Base-by-base conservation (phyloP, 1,139 yeast species). In the Pichia inconspicua region DNA sequence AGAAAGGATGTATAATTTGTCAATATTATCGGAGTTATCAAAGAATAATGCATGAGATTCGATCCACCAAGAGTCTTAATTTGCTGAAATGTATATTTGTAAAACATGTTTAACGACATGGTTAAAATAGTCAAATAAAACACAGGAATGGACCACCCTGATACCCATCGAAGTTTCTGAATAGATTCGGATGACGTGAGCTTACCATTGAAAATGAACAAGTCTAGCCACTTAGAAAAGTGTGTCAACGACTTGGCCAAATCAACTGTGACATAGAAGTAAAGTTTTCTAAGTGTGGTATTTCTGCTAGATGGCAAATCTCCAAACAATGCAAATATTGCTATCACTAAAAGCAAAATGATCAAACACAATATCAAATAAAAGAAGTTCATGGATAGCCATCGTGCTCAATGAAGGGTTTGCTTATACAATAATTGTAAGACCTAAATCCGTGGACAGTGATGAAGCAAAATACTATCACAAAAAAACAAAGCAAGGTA, bases 121-220 rank as follows among this genome's bases (percentile, higher is more conserved):
- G 73, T 58, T 42, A 81, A 66, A 5, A 79, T 66, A 1, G 55
- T 54, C 2, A 69, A 43, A 55, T 82, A 80, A 40, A 78, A 74
- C 1, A 64, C 25, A 0, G 87, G 88, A 14, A 79, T 75, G 4
- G 68, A 40, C 75, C 75, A 71, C 30, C 69, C 68, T n/a, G 41
- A 42, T 1, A 52, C 1, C 54, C 54, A 49, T 19, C 28, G 8
- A 2, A 47, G 11, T 30, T n/a, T 46, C 9, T 25, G 42, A 35
- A 22, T 45, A 28, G 41, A 57, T 41, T 14, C 39, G 4, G 39
- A 55, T 25, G 54, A 52, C 7, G 44, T 43, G 7, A 53, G 31
- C 14, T 15, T 32, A 2, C 53, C 52, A 25, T 45, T 39, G 9
- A 49, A 48, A 5, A 38, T 37, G 15, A 25, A 41, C 7, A 30